Base-by-base conservation (phyloP, 2,329 filamentous ascomycete genomes). In the Uncinocarpus reesii region DNA sequence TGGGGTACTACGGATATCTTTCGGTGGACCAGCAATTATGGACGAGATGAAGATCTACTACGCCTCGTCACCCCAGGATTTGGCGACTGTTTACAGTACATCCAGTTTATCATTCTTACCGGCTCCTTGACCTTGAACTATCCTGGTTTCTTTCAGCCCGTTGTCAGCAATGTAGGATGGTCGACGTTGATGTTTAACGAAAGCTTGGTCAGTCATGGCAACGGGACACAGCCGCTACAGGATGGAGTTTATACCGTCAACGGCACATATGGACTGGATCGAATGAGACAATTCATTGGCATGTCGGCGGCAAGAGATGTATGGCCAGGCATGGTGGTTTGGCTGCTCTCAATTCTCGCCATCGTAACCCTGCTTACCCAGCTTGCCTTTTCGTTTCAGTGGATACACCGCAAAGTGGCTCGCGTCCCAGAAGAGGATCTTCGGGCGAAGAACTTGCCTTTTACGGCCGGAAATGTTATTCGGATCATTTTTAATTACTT, bases 11-110 rank as follows among this genome's bases (percentile, higher is more conserved):
- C 80, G 6, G 85, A 98, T 62, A 75, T 90, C 16, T 96, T 96
- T 64, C 82, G 86, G 56, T 98, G 90, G 88, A 88, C 87, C n/a
- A 93, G 87, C 61, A 98, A 98, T 63, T 96, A 94, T 63, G 92
- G 92, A 29, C 81, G 90, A 57, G 92, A 98, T 58, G 85, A 86
- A 52, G 92, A 98, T 67, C 72, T 95, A 55, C 73, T 98, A 47
- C 81, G 92, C 48, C 74, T 98, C 41, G 87, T 98, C 28, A 98
- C 92, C 0, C 92, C 92, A 4, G 92, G 92, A 0, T 96, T 98
- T 62, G 88, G 87, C 5, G 92, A 98, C 62, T 98, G 92, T 60
- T 74, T 98, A 48, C 89, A 96, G 66, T 96, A 98, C 64, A 85
- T 98, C 15, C 92, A 98, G 62, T 98, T 95, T 58, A 75, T 92